Percentiles rank a stretch among this genome's conserved stretches.
These are phyloP conservation scores for Macrophomina pseudophaseolina DNA, from an alignment of 2,329 filamentous ascomycete species.

Conservation along the genomic window DNA sequence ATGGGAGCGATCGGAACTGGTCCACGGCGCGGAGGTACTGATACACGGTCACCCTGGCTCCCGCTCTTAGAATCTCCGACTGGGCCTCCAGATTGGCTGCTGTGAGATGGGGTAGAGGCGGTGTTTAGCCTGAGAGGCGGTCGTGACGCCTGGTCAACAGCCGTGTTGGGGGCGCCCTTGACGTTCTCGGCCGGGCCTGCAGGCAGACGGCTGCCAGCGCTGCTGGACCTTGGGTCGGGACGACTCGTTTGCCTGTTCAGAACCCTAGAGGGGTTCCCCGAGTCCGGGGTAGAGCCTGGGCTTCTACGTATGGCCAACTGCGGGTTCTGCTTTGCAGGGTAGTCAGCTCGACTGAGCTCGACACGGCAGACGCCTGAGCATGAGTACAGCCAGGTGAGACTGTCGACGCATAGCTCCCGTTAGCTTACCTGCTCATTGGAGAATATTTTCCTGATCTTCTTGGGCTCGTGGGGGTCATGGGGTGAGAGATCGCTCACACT, in stretches of 20 bases:
- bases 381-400: no score
- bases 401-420: not conserved
- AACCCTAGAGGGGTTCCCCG: not conserved
- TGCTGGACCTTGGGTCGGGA: not conserved
- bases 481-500: slow-evolving; percentile 5
- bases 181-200: not conserved
- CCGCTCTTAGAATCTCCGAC: not conserved
- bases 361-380: not conserved
- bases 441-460: not conserved
- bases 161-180: not conserved
- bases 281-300: not conserved
- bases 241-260: not conserved
- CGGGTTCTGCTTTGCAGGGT: no score
- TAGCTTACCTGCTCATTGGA: not conserved
- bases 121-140: not conserved
- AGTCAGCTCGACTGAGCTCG: not conserved
- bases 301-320: not conserved
- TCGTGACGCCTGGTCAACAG: not conserved
- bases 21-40: not conserved
- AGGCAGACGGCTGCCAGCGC: not conserved
- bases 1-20: slow-evolving; percentile 7
- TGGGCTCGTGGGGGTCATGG: not conserved
- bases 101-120: not conserved
- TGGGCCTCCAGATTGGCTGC: not conserved
- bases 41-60: not conserved